phyloP scores from a whole-genome alignment of 805 yeast species.

The Metschnikowia kunwiensis region DNA sequence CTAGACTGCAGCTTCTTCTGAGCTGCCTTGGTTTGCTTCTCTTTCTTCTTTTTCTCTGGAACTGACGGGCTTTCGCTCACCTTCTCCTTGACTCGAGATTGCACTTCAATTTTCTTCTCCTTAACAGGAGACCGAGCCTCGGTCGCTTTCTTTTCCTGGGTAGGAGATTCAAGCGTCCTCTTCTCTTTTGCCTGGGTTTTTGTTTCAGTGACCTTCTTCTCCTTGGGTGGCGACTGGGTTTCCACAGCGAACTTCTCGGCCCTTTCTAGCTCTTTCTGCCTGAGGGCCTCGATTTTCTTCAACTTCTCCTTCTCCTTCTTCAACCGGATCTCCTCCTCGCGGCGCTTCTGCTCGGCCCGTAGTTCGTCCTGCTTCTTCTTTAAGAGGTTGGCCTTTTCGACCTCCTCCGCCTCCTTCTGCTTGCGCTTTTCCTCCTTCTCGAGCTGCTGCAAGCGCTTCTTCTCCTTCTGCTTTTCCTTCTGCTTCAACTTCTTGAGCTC shows the following conservation, averaged over 20 bases:
- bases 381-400: slow-evolving; percentile 30
- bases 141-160: background rate
- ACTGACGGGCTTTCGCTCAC: background rate
- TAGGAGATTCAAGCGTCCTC: background rate
- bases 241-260: slow-evolving; percentile 12
- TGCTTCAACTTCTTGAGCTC: slow-evolving; percentile 64
- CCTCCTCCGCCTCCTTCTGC: slow-evolving; percentile 53
- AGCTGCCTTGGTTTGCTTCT: background rate
- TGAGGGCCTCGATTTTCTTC: slow-evolving; percentile 38
- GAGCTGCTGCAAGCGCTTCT: slow-evolving; percentile 57
- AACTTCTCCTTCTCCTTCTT: slow-evolving; percentile 49
- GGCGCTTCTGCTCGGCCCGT: slow-evolving; percentile 36
- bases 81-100: too few species aligned
- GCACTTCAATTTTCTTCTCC: background rate
- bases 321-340: slow-evolving; percentile 36
- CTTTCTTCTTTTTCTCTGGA: slow-evolving; percentile 1
- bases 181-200: background rate
- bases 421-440: slow-evolving; percentile 62
- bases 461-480: slow-evolving; percentile 68
- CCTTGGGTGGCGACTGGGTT: slow-evolving; percentile 1
- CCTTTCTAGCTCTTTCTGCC: slow-evolving; percentile 16
- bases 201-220: background rate
- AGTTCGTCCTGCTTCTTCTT: slow-evolving; percentile 32
- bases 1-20: background rate
- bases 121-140: too few species aligned